Evolutionary conservation across 1,284 basidiomycete genomes (phyloP).

Genomic region (Peniophora sp.): DNA sequence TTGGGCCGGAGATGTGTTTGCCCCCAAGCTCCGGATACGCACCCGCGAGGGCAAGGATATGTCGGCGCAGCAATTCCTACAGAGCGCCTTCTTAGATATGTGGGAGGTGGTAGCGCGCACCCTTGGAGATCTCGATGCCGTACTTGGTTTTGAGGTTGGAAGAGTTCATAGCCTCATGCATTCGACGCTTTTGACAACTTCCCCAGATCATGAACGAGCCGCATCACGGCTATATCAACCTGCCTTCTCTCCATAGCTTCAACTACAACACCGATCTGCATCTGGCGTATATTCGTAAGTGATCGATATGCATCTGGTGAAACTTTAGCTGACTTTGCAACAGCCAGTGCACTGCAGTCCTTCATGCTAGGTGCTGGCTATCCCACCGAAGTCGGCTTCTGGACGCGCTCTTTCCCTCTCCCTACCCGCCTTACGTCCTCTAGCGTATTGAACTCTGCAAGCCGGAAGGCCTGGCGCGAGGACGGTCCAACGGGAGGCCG

Average conservation of each 20-base stretch:
- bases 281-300: slow-evolving; percentile 73
- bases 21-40: slow-evolving; percentile 62
- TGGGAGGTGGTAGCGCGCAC: slow-evolving; percentile 64
- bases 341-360: slow-evolving; percentile 77
- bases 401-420: slow-evolving; percentile 78
- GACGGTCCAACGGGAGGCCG: slow-evolving; percentile 64
- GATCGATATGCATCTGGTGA: not conserved
- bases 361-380: slow-evolving; percentile 81
- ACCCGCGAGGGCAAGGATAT: slow-evolving; percentile 39
- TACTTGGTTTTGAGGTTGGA: slow-evolving; percentile 84
- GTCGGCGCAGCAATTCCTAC: slow-evolving; percentile 78
- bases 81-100: slow-evolving; percentile 75
- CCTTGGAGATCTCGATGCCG: slow-evolving; percentile 69
- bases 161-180: no score
- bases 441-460: slow-evolving; percentile 48
- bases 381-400: slow-evolving; percentile 65
- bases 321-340: not conserved
- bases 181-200: no score
- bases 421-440: slow-evolving; percentile 63
- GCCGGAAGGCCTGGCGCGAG: slow-evolving; percentile 57
- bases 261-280: slow-evolving; percentile 95
- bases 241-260: slow-evolving; percentile 79
- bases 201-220: slow-evolving; percentile 90
- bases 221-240: slow-evolving; percentile 85
- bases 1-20: slow-evolving; percentile 84